Conservation (phyloP, 2,329 filamentous ascomycete genomes). For the Penicillium sp. region DNA sequence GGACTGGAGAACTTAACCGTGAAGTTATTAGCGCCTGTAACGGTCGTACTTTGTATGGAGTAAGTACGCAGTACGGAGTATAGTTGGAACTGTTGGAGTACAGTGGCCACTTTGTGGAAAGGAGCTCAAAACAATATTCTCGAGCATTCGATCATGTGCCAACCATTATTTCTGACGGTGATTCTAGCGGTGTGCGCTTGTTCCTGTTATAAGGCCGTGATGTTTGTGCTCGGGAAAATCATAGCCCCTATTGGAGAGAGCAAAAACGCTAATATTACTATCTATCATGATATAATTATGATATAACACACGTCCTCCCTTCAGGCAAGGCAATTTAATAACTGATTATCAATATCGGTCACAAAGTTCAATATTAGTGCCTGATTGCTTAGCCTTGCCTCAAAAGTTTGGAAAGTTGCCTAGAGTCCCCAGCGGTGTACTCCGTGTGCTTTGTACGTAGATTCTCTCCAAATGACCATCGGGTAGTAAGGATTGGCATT, state of each 20-base stretch:
- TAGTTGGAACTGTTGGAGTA: not conserved
- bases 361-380: not conserved
- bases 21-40: not conserved
- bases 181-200: slow-evolving; percentile 4
- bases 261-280: not conserved
- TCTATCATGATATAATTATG: not conserved
- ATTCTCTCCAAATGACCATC: not conserved
- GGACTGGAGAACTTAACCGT: not conserved
- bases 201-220: too few relatives aligned
- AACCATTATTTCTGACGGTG: not conserved
- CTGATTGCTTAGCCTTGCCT: slow-evolving; percentile 1
- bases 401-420: not conserved
- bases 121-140: not conserved
- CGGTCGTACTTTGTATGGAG: not conserved
- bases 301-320: not conserved
- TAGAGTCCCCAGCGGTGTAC: not conserved
- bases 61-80: not conserved
- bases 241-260: not conserved
- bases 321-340: not conserved
- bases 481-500: not conserved
- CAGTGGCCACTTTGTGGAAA: not conserved
- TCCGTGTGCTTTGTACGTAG: not conserved
- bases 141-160: too few relatives aligned
- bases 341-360: not conserved
- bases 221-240: not conserved